Evolutionary conservation across 2,329 filamentous ascomycete genomes (phyloP), one percentile per base, ranked within the genome.

Genomic region (Colletotrichum kahawae): DNA sequence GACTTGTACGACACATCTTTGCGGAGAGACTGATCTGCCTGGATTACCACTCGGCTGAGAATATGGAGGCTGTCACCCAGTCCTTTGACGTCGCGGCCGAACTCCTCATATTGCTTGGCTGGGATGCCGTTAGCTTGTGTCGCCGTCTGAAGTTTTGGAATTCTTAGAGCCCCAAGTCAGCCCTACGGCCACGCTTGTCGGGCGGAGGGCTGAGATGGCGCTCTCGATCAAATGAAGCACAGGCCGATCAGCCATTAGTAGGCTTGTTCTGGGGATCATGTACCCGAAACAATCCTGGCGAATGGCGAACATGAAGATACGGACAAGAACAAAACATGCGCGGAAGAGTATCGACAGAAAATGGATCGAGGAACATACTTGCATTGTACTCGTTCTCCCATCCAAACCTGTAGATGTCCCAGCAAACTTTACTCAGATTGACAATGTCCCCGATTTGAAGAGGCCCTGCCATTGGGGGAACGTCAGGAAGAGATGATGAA

Each of bases 381-480:
- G 82, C 82, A 77, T 81, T 83, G 65, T 77, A 76, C 68, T 83
- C 82, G 12, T 82, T 79, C 18, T 77, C 77, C 82, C 82, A 83
- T 43, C 82, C 82, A 34, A 77, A 79, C 14, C 71, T 78, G 66
- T 83, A 83, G 13, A 83, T 72, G 18, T 83, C 79, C 82, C 82
- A 83, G 56, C 82, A 82, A 63, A 83, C 64, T 63, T 77, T 77
- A 70, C 78, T 81, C 63, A 83, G 79, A 71, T 77, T 82, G 76
- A 83, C 76, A 43, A 83, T 56, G 70, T 83, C 82, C 71, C 82
- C 82, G 63, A 80, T 65, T 70, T 82, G 80, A 34, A 82, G 64
- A 27, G 69, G 48, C 18, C 69, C 74, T 27, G 74, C 70, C 74
- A 76, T 77, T 66, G 67, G 31, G 63, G 31, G 60, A 54, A 54